Conservation (phyloP, 1,284 basidiomycete genomes). For the Porogramme epimiltina region DNA sequence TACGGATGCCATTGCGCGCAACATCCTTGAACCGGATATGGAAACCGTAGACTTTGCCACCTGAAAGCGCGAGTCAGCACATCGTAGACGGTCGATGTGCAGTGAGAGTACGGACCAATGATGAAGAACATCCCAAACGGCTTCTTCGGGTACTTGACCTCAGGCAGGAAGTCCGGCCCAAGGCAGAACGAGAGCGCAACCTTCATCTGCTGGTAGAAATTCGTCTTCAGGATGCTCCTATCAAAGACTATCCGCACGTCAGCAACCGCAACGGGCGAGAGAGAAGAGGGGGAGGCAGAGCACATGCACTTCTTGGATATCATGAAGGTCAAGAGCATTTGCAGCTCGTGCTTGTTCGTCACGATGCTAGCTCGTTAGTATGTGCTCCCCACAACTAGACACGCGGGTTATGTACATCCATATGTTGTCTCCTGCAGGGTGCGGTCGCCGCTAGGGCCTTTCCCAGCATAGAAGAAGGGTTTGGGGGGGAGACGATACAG, state of each 20-base stretch:
- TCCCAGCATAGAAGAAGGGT: conserved; percentile 81
- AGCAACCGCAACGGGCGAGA: too few relatives aligned
- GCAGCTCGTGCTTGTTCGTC: conserved; percentile 88
- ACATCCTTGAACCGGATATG: conserved; percentile 98
- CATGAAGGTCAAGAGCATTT: conserved; percentile 93
- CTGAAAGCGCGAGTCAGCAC: conserved; percentile 30
- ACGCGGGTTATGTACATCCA: conserved; percentile 61
- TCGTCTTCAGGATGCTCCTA: conserved; percentile 92
- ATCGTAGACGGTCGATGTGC: too few relatives aligned
- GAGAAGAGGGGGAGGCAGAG: too few relatives aligned
- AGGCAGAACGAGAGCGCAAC: conserved; percentile 97
- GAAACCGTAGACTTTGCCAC: conserved; percentile 96
- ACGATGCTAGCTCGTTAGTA: conserved; percentile 45
- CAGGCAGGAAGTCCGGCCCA: conserved; percentile 90
- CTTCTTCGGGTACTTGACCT: conserved; percentile 90
- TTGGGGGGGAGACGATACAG: conserved; percentile 96
- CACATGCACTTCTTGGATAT: conserved; percentile 91
- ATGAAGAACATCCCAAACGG: conserved; percentile 95
- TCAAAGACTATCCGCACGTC: neutral
- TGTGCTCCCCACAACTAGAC: neutral
- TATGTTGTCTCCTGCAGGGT: conserved; percentile 99
- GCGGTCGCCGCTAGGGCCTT: conserved; percentile 63
- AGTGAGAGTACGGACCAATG: conserved; percentile 79
- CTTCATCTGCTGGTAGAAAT: conserved; percentile 98
- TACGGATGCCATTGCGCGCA: conserved; percentile 95